phyloP scores from a whole-genome alignment of 148 eudicot genomes.

The Rhododendron williamsianum region DNA sequence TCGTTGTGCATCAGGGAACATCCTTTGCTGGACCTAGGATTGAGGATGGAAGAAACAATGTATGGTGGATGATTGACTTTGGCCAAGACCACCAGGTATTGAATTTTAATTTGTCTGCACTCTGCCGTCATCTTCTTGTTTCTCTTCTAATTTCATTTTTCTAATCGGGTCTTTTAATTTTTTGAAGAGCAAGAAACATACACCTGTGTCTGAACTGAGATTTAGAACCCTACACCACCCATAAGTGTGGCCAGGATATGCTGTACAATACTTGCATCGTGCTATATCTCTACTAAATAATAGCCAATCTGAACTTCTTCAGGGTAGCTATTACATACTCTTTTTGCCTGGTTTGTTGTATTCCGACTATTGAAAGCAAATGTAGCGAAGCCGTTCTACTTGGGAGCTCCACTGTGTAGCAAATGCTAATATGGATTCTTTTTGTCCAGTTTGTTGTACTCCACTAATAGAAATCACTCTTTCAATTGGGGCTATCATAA shows the following conservation, averaged over 20 bases:
- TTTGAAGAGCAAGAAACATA: neutral
- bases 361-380: neutral
- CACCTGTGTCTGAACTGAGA: neutral
- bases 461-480: neutral
- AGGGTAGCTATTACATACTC: neutral
- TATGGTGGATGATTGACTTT: slow-evolving; percentile 93
- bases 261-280: neutral
- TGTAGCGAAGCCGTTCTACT: neutral
- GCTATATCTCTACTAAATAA: neutral
- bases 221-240: neutral
- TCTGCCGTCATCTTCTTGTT: neutral
- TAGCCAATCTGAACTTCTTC: neutral
- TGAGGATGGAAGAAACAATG: slow-evolving; percentile 64
- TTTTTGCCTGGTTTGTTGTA: neutral
- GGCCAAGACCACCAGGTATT: slow-evolving; percentile 83
- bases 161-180: neutral
- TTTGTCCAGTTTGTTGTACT: neutral
- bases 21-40: slow-evolving; percentile 77
- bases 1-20: slow-evolving; percentile 51
- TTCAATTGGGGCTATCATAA: neutral
- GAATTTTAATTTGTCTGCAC: neutral
- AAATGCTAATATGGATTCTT: neutral
- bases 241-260: neutral
- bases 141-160: neutral
- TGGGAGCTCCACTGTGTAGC: neutral